A percentile compares a stretch with the other conserved stretches of the same genome.
phyloP scores from a whole-genome alignment of 805 yeast species.

The Cyberlindnera bimundalis region DNA sequence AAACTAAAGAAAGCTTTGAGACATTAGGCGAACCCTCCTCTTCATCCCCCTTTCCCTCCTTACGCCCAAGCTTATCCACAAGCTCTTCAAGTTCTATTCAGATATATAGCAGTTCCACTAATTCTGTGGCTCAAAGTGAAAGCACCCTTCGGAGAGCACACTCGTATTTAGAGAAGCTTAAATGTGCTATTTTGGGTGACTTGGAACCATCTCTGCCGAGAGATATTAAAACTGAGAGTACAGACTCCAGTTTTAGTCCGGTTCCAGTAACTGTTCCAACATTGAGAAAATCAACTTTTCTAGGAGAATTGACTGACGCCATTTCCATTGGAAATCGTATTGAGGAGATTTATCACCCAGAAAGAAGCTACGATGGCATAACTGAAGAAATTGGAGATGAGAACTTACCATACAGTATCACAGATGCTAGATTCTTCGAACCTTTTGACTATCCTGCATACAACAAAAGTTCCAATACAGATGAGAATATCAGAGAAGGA shows the following conservation, averaged over 20 bases:
- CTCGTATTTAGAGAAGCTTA: background rate
- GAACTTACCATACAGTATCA: slow-evolving; percentile 5
- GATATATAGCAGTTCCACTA: too few relatives aligned
- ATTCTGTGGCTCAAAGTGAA: background rate
- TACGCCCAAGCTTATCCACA: too few relatives aligned
- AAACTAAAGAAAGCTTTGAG: too few relatives aligned
- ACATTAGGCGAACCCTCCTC: too few relatives aligned
- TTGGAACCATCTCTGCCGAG: background rate
- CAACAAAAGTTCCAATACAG: background rate
- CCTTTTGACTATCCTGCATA: background rate
- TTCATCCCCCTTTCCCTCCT: background rate
- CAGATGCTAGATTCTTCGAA: slow-evolving; percentile 10
- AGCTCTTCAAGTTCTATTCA: too few relatives aligned
- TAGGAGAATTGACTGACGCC: slow-evolving; percentile 6
- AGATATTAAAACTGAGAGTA: slow-evolving; percentile 1
- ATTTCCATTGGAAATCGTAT: slow-evolving; percentile 8
- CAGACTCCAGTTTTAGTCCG: slow-evolving; percentile 12
- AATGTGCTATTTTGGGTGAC: background rate
- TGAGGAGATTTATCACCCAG: slow-evolving; percentile 9
- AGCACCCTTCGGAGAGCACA: background rate
- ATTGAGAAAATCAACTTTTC: slow-evolving; percentile 4
- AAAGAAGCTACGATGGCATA: background rate
- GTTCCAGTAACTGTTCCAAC: slow-evolving; percentile 14
- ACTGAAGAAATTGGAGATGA: slow-evolving; percentile 5
- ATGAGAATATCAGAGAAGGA: background rate